These are phyloP conservation scores for Chenopodium quinoa DNA, from an alignment of 148 eudicot genomes.

Conservation along the genomic window DNA sequence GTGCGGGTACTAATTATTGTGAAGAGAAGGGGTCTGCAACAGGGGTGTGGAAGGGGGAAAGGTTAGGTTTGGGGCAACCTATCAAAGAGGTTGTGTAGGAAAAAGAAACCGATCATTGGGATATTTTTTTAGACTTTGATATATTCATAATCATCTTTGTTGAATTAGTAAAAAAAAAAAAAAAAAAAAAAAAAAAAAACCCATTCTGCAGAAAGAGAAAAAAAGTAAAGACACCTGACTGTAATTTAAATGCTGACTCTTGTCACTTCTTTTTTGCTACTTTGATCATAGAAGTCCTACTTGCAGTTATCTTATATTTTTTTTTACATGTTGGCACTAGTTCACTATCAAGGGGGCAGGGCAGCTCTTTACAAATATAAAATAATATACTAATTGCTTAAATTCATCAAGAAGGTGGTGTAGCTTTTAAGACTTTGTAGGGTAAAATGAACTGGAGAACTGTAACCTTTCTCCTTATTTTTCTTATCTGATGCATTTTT, in stretches of 20 bases:
- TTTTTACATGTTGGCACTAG: not conserved
- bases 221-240: not conserved
- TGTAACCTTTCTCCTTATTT: not conserved
- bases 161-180: not conserved
- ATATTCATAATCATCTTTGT: not conserved
- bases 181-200: not conserved
- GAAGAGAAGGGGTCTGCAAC: not conserved
- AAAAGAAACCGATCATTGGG: not conserved
- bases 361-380: not conserved
- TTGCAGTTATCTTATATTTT: not conserved
- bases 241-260: not conserved
- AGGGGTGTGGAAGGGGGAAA: not conserved
- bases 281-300: not conserved
- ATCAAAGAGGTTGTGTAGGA: not conserved
- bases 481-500: not conserved
- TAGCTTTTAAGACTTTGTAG: not conserved
- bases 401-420: not conserved
- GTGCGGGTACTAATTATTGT: not conserved
- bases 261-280: not conserved
- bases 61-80: not conserved
- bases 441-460: not conserved
- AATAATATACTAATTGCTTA: not conserved
- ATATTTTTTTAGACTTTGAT: not conserved
- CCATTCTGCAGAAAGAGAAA: not conserved
- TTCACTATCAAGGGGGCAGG: not conserved